Conservation (phyloP, 2,329 filamentous ascomycete genomes). For the Xylariales sp. region DNA sequence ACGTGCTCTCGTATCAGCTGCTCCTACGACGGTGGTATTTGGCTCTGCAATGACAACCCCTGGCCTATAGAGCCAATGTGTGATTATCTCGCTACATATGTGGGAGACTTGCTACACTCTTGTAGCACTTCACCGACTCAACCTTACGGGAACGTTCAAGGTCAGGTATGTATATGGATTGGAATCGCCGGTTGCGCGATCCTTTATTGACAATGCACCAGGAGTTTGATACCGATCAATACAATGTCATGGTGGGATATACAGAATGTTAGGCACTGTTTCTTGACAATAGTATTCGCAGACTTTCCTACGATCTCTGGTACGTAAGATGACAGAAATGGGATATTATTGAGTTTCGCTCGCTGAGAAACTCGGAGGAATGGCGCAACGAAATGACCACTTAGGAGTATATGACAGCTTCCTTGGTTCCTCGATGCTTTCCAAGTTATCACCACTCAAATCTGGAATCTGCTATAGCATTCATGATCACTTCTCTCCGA, state of each 20-base stretch:
- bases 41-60: conserved; percentile 16
- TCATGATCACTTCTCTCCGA: no score
- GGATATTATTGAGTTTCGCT: no score
- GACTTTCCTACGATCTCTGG: no score
- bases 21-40: conserved; percentile 10
- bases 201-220: neutral
- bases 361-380: no score
- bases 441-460: no score
- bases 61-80: neutral
- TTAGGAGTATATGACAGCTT: no score
- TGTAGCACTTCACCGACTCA: neutral
- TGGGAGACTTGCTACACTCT: conserved; percentile 5
- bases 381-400: no score
- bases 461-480: no score
- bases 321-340: no score
- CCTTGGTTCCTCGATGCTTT: no score
- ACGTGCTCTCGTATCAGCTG: conserved; percentile 11
- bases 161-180: neutral
- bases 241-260: neutral
- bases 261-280: neutral
- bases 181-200: neutral
- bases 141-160: neutral
- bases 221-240: conserved; percentile 9
- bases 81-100: conserved; percentile 11
- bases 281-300: no score